Evolutionary conservation across 108 stramenopile species (phyloP).

Genomic region (Cylindrotheca fusiformis): DNA sequence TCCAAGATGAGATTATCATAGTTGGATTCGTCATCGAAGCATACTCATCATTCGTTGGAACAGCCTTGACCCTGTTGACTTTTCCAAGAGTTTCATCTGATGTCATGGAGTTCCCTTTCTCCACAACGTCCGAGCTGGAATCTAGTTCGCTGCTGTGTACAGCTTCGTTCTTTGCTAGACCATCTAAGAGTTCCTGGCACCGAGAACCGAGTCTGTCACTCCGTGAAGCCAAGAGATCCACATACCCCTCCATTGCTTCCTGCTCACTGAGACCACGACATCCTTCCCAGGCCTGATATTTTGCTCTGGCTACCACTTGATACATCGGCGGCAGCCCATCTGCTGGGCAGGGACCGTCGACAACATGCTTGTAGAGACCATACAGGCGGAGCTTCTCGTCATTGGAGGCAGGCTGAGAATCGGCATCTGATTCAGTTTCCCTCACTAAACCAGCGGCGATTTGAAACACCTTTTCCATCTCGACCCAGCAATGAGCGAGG

Average conservation of each 20-base stretch:
- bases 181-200: constrained; percentile 10
- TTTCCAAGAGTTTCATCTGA: background rate
- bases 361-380: constrained; percentile 54
- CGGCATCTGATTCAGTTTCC: background rate
- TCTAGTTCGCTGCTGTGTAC: background rate
- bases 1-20: background rate
- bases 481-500: no score
- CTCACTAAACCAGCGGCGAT: background rate
- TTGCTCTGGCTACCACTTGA: constrained; percentile 34
- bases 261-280: constrained; percentile 13
- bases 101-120: background rate
- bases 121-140: background rate
- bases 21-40: background rate
- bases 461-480: background rate
- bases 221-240: constrained; percentile 23
- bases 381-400: constrained; percentile 52
- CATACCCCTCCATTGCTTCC: constrained; percentile 47
- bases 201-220: constrained; percentile 24
- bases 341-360: constrained; percentile 12
- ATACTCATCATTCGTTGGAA: background rate
- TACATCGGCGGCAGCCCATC: constrained; percentile 34
- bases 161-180: background rate
- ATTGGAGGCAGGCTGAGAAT: constrained; percentile 12
- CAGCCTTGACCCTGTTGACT: background rate
- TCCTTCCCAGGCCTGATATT: constrained; percentile 46